A percentile compares a stretch with the other conserved stretches of the same genome.
These are phyloP conservation scores for Arthrobotrys pseudoclavata DNA, from an alignment of 2,329 filamentous ascomycete genomes.

Conservation along the genomic window DNA sequence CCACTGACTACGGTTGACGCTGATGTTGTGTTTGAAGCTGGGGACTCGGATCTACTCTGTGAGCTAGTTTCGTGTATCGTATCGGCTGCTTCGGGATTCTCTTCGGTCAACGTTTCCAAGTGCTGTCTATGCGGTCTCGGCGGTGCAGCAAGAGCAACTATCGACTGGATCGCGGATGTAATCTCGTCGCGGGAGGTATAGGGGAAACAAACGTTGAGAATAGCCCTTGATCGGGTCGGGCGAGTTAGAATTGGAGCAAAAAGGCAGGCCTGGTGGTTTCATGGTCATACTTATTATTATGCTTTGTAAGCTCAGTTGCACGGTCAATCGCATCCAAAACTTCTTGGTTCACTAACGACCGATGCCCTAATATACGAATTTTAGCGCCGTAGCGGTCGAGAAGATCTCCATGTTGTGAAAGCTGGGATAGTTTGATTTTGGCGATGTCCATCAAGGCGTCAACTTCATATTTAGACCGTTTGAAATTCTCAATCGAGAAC, in stretches of 20 bases:
- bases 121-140: conserved; percentile 20
- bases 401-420: conserved; percentile 92
- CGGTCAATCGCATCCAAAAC: conserved; percentile 89
- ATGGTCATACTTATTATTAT: conserved; percentile 79
- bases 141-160: conserved; percentile 71
- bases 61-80: neutral
- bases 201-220: conserved; percentile 95
- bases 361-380: conserved; percentile 86
- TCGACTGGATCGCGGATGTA: conserved; percentile 86
- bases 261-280: neutral
- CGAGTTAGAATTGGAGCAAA: neutral
- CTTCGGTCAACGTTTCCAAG: conserved; percentile 43
- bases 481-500: conserved; percentile 99
- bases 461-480: conserved; percentile 94
- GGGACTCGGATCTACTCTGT: conserved; percentile 46
- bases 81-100: conserved; percentile 26
- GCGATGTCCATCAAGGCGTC: conserved; percentile 98
- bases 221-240: conserved; percentile 67
- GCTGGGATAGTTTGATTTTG: conserved; percentile 91
- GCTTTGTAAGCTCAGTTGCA: conserved; percentile 85
- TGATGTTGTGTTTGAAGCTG: conserved; percentile 49
- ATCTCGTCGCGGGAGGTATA: conserved; percentile 98
- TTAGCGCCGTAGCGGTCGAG: conserved; percentile 92
- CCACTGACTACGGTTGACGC: conserved; percentile 49
- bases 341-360: conserved; percentile 85